A percentile compares a stretch with the other conserved stretches of the same genome.
phyloP scores from a whole-genome alignment of 441 rosid species.

The Brassica hybrid region DNA sequence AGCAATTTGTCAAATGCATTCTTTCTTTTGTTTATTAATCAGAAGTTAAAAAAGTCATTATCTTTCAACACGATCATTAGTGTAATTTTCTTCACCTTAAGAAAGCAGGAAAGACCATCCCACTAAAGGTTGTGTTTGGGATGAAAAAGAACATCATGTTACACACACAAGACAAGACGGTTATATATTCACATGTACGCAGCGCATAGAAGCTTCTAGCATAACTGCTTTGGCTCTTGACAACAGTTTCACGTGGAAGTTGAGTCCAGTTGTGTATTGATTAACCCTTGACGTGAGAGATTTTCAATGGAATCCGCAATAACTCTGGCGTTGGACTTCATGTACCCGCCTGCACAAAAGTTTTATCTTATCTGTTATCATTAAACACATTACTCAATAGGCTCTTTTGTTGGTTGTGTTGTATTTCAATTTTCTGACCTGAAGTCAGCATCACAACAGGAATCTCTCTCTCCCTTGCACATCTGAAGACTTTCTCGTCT shows the following conservation, averaged over 20 bases:
- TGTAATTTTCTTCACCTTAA: neutral
- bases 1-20: neutral
- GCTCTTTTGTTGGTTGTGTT: neutral
- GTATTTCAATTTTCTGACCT: slow-evolving; percentile 50
- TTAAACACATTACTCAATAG: neutral
- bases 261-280: slow-evolving; percentile 33
- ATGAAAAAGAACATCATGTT: neutral
- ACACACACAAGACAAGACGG: slow-evolving; percentile 10
- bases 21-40: neutral
- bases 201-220: neutral
- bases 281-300: slow-evolving; percentile 65
- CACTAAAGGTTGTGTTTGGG: neutral
- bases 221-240: slow-evolving; percentile 4
- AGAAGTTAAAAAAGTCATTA: neutral
- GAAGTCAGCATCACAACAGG: slow-evolving; percentile 95
- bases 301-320: slow-evolving; percentile 83
- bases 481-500: slow-evolving; percentile 90
- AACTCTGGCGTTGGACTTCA: slow-evolving; percentile 93
- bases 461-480: slow-evolving; percentile 75
- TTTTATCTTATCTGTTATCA: neutral
- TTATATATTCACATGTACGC: neutral
- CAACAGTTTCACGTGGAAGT: slow-evolving; percentile 21
- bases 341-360: slow-evolving; percentile 80
- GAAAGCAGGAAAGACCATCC: neutral
- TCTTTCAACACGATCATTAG: neutral